These are phyloP conservation scores for Colletotrichum sp. DNA, from an alignment of 2,329 filamentous ascomycete genomes.

Conservation along the genomic window DNA sequence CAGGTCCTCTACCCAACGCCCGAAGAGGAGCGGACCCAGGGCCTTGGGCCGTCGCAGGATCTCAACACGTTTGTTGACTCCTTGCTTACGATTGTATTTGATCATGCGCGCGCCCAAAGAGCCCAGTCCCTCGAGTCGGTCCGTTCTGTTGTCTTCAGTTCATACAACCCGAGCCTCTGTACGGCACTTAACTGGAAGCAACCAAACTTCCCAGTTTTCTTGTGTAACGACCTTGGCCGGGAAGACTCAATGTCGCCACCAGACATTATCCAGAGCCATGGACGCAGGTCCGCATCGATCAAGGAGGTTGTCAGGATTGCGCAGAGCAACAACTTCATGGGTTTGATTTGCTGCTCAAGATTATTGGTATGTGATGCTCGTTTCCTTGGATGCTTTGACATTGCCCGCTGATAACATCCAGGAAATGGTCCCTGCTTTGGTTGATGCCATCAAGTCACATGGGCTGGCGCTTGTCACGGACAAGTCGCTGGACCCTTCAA, in stretches of 20 bases:
- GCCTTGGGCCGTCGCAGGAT: conserved; percentile 77
- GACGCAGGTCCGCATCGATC: conserved; percentile 79
- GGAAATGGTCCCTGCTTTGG: conserved; percentile 91
- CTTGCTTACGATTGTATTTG: conserved; percentile 85
- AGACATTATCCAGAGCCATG: conserved; percentile 57
- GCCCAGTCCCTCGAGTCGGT: conserved; percentile 74
- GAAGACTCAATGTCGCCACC: conserved; percentile 50
- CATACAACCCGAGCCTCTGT: conserved; percentile 88
- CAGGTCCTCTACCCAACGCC: conserved; percentile 86
- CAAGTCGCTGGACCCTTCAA: conserved; percentile 67
- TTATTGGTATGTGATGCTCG: conserved; percentile 70
- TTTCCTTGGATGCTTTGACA: background rate
- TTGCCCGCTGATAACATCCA: conserved; percentile 40
- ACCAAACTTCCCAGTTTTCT: conserved; percentile 94
- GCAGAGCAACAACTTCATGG: conserved; percentile 98
- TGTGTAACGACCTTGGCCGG: conserved; percentile 89
- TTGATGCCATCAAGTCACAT: conserved; percentile 93
- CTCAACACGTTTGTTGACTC: conserved; percentile 88
- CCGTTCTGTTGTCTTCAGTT: conserved; percentile 91
- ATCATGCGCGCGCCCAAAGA: conserved; percentile 77
- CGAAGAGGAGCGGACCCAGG: conserved; percentile 72
- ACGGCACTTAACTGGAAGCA: conserved; percentile 99
- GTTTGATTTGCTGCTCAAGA: conserved; percentile 86
- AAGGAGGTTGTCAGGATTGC: conserved; percentile 95
- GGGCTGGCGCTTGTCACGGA: conserved; percentile 92